A percentile compares a stretch with the other conserved stretches of the same genome.
phyloP scores from a whole-genome alignment of 2,329 filamentous ascomycete genomes.

The Aspergillus quadricinctus region DNA sequence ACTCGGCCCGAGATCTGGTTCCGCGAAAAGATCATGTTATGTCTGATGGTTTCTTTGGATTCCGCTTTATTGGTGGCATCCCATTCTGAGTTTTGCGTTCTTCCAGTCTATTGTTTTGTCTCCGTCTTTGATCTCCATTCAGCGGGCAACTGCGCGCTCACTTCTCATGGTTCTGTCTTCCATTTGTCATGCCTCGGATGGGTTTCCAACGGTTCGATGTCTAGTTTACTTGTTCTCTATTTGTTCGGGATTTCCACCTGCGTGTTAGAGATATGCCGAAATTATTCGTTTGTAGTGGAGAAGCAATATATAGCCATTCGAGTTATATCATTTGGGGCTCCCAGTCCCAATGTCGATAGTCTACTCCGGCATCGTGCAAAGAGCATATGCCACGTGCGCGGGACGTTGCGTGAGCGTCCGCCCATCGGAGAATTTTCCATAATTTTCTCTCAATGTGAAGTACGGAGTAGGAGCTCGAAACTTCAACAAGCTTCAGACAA shows the following conservation, averaged over 20 bases:
- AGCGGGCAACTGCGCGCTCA: conserved; percentile 5
- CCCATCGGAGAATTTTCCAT: not conserved
- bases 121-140: conserved; percentile 13
- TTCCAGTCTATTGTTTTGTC: not conserved
- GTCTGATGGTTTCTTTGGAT: conserved; percentile 31
- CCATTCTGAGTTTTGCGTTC: conserved; percentile 4
- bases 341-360: too few species aligned
- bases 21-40: conserved; percentile 30
- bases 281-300: not conserved
- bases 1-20: conserved; percentile 32
- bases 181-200: not conserved
- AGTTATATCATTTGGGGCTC: too few species aligned
- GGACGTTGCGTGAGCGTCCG: not conserved
- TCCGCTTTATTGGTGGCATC: conserved; percentile 10
- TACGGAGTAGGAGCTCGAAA: not conserved
- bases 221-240: not conserved
- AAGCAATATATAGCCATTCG: not conserved
- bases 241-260: not conserved
- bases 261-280: not conserved
- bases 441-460: not conserved
- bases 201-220: conserved; percentile 1
- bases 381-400: not conserved
- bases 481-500: not conserved
- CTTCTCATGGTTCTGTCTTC: not conserved
- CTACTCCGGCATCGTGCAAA: not conserved